Evolutionary conservation across 352 stramenopile genomes (phyloP).

Genomic region (Phytophthora melonis): DNA sequence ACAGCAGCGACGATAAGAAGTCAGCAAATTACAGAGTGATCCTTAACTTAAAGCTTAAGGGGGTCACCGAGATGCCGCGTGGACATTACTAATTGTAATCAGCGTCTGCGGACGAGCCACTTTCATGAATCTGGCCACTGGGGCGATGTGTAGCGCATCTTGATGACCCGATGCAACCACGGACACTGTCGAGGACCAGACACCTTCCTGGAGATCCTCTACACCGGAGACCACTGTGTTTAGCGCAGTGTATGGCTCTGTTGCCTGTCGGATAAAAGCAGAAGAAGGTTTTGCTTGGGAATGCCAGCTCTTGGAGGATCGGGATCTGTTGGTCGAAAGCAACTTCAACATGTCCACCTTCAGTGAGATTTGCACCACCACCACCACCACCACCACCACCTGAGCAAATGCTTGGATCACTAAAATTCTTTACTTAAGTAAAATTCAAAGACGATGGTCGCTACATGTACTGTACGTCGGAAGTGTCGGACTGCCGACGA

Average conservation of each 20-base stretch:
- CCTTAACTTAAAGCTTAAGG: neutral
- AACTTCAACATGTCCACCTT: too few relatives aligned
- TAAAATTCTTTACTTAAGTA: too few relatives aligned
- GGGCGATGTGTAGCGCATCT: neutral
- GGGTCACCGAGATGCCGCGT: neutral
- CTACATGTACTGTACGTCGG: too few relatives aligned
- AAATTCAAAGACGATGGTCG: too few relatives aligned
- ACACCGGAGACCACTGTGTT: too few relatives aligned
- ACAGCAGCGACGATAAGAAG: neutral
- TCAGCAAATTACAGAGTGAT: neutral
- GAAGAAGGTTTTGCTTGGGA: neutral
- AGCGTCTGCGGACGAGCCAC: neutral
- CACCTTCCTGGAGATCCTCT: too few relatives aligned
- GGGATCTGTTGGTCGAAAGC: too few relatives aligned
- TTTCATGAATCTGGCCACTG: neutral
- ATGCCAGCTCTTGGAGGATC: too few relatives aligned
- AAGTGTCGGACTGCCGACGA: too few relatives aligned
- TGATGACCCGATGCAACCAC: neutral
- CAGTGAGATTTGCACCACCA: too few relatives aligned
- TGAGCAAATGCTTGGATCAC: too few relatives aligned
- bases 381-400: too few relatives aligned
- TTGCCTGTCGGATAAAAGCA: neutral
- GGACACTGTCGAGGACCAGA: neutral
- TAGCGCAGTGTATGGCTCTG: neutral
- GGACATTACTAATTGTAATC: neutral